A percentile compares a stretch with the other conserved stretches of the same genome.
These are phyloP conservation scores for Withania somnifera DNA, from an alignment of 305 asterid species.

Conservation along the genomic window DNA sequence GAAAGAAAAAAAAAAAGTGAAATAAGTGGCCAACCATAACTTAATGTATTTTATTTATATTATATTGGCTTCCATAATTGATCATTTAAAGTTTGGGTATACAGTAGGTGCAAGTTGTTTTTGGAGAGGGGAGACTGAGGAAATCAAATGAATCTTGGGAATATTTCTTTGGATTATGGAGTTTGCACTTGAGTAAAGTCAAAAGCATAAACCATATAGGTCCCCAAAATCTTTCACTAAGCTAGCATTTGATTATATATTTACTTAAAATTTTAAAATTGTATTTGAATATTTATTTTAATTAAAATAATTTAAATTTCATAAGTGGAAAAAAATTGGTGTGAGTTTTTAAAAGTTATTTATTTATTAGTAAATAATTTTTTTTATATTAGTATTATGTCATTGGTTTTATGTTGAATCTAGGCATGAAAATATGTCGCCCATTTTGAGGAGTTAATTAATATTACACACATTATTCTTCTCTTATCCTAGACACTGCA, in stretches of 20 bases:
- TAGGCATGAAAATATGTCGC: neutral
- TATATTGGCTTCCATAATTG: neutral
- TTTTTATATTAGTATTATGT: too few species aligned
- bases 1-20: too few species aligned
- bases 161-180: neutral
- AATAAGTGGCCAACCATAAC: neutral
- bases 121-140: too few species aligned
- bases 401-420: neutral
- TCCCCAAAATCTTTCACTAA: neutral
- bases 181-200: neutral
- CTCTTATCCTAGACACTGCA: neutral
- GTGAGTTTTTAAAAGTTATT: too few species aligned
- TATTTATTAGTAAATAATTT: too few species aligned
- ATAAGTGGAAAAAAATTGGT: too few species aligned
- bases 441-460: neutral
- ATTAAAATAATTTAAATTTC: too few species aligned
- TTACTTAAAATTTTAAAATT: too few species aligned
- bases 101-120: neutral
- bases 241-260: too few species aligned
- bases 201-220: neutral
- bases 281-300: too few species aligned
- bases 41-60: neutral
- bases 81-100: neutral
- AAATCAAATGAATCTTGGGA: neutral
- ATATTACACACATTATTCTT: neutral